These are phyloP conservation scores for Basidiobolus heterosporus DNA, from an alignment of 371 early-diverging fungal species.

Conservation along the genomic window DNA sequence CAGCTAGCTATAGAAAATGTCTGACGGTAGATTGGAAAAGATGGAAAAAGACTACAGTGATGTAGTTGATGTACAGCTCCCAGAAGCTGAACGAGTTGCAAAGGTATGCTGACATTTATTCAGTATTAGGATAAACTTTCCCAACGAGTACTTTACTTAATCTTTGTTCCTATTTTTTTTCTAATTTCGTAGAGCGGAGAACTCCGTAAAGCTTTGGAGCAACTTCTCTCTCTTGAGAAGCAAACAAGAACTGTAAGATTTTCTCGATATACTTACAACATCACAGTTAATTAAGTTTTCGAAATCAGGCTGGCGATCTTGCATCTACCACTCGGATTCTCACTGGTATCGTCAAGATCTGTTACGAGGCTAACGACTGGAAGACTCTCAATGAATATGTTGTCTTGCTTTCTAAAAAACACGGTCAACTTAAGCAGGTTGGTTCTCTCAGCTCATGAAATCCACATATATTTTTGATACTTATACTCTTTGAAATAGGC, in stretches of 20 bases:
- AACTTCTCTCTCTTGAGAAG: conserved; percentile 63
- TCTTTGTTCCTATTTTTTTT: too few species aligned
- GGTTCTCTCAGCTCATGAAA: conserved; percentile 3
- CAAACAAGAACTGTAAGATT: conserved; percentile 64
- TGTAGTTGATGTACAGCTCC: conserved; percentile 46
- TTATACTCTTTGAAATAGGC: conserved; percentile 30
- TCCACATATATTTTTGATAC: background rate
- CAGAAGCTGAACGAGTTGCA: conserved; percentile 47
- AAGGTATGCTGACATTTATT: too few species aligned
- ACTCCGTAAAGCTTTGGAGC: conserved; percentile 45
- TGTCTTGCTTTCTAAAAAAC: conserved; percentile 80
- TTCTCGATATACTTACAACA: background rate
- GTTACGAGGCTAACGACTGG: conserved; percentile 62
- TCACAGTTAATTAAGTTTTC: background rate
- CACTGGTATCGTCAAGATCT: conserved; percentile 58
- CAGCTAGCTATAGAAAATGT: conserved; percentile 1
- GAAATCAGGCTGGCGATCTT: conserved; percentile 56
- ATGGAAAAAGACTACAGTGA: conserved; percentile 74
- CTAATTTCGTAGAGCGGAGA: too few species aligned
- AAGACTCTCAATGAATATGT: conserved; percentile 78
- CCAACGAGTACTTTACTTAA: too few species aligned
- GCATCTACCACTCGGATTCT: conserved; percentile 77
- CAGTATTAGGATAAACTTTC: too few species aligned
- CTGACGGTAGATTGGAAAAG: conserved; percentile 43
- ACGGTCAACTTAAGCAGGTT: conserved; percentile 85